Percentiles rank a stretch among this genome's conserved stretches.
Evolutionary conservation across 1,284 basidiomycete genomes (phyloP).

Genomic region (Sporisorium reilianum): DNA sequence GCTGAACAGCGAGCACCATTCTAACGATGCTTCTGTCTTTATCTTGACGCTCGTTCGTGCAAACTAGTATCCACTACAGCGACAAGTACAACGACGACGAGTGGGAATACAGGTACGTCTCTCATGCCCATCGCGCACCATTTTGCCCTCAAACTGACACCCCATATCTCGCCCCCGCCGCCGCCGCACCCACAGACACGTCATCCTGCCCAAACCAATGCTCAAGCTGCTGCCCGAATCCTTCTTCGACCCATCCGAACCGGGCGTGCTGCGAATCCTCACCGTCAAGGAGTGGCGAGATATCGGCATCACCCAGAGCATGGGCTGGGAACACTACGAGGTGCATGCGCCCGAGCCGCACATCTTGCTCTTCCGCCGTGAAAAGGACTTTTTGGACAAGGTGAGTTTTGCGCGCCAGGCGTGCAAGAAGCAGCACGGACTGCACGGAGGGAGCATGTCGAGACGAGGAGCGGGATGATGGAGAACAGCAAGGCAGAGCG

Average conservation of each 20-base stretch:
- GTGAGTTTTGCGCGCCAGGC: conserved; percentile 24
- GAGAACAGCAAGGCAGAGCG: not conserved
- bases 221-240: conserved; percentile 66
- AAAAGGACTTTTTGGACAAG: conserved; percentile 70
- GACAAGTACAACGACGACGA: conserved; percentile 72
- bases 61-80: conserved; percentile 65
- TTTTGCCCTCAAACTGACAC: too few species aligned
- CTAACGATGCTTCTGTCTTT: not conserved
- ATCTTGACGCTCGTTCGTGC: not conserved
- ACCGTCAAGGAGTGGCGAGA: conserved; percentile 91
- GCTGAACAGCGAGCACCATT: not conserved
- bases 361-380: conserved; percentile 71
- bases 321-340: conserved; percentile 98
- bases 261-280: conserved; percentile 83
- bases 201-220: conserved; percentile 68
- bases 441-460: not conserved
- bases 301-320: conserved; percentile 93
- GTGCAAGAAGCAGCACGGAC: not conserved
- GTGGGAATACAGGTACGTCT: conserved; percentile 75
- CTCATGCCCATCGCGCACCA: not conserved
- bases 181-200: conserved; percentile 71
- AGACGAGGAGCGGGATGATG: not conserved
- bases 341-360: conserved; percentile 78
- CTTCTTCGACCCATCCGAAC: conserved; percentile 77
- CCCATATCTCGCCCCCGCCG: too few species aligned